Conservation (phyloP, 2,329 filamentous ascomycete species). For the Diplodia corticola region DNA sequence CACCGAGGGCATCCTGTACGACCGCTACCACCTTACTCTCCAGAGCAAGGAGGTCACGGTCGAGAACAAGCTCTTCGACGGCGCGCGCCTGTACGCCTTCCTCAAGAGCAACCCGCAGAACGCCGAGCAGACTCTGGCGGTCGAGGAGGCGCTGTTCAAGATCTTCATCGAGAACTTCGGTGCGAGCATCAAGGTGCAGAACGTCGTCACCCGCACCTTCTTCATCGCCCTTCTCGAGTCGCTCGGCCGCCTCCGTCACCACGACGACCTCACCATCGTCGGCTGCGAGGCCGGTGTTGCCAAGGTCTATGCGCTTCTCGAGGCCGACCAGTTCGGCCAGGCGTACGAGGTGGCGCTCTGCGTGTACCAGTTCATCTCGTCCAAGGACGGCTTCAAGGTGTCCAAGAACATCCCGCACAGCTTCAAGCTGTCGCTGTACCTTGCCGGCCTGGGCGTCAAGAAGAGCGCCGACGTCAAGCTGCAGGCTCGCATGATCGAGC, state of each 20-base stretch:
- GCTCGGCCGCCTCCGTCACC: conserved; percentile 11
- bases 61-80: conserved; percentile 35
- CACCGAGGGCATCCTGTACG: conserved; percentile 38
- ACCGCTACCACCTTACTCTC: conserved; percentile 34
- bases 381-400: conserved; percentile 36
- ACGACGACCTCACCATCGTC: conserved; percentile 18
- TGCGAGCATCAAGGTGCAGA: conserved; percentile 19
- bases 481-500: conserved; percentile 43
- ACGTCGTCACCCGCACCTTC: conserved; percentile 17
- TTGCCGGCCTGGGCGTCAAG: conserved; percentile 33
- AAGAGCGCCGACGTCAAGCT: conserved; percentile 34
- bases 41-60: conserved; percentile 40
- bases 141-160: conserved; percentile 19
- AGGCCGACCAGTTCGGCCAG: conserved; percentile 36
- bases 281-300: conserved; percentile 13
- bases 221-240: conserved; percentile 22
- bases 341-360: conserved; percentile 38
- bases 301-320: conserved; percentile 23
- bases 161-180: conserved; percentile 21
- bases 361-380: conserved; percentile 35
- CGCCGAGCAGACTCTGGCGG: conserved; percentile 12
- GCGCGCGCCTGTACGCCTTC: conserved; percentile 36
- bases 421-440: conserved; percentile 39
- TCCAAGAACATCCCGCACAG: conserved; percentile 39
- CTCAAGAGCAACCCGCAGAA: conserved; percentile 16